Percentiles rank a stretch among this genome's conserved stretches.
Evolutionary conservation across 2,329 filamentous ascomycete species (phyloP).

Genomic region (Fusarium buxicola): DNA sequence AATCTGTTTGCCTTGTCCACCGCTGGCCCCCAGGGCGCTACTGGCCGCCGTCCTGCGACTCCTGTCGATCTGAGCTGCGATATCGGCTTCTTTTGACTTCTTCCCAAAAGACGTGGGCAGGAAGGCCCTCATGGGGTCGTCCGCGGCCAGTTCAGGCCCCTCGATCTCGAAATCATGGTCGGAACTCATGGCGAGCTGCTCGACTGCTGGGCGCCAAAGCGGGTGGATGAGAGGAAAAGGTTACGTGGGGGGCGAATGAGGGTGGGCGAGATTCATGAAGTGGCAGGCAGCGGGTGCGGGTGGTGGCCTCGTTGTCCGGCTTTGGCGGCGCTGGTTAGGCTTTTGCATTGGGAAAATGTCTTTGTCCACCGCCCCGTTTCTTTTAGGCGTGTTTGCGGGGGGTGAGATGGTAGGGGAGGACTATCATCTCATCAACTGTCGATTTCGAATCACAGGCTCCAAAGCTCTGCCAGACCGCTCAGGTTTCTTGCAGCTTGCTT

Average conservation of each 20-base stretch:
- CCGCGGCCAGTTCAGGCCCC: slow-evolving; percentile 62
- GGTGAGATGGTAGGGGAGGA: slow-evolving; percentile 19
- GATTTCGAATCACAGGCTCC: slow-evolving; percentile 19
- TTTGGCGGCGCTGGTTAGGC: slow-evolving; percentile 37
- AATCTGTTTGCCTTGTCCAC: slow-evolving; percentile 18
- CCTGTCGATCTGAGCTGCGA: slow-evolving; percentile 83
- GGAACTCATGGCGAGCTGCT: slow-evolving; percentile 62
- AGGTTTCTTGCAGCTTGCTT: neutral
- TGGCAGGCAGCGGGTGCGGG: slow-evolving; percentile 26
- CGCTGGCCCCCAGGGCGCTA: slow-evolving; percentile 24
- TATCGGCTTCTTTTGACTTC: slow-evolving; percentile 77
- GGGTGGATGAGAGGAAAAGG: slow-evolving; percentile 25
- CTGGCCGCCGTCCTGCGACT: slow-evolving; percentile 69
- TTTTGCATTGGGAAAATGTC: slow-evolving; percentile 26
- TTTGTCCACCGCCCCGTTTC: slow-evolving; percentile 45
- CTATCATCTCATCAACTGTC: slow-evolving; percentile 32
- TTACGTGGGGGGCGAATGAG: slow-evolving; percentile 32
- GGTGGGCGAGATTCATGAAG: slow-evolving; percentile 37
- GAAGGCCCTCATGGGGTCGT: slow-evolving; percentile 80
- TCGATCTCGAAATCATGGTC: slow-evolving; percentile 71
- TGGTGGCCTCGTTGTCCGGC: slow-evolving; percentile 32
- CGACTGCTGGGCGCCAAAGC: slow-evolving; percentile 23
- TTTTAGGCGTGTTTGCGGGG: slow-evolving; percentile 41
- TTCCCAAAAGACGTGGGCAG: slow-evolving; percentile 89
- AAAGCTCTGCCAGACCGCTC: slow-evolving; percentile 11